phyloP scores from a whole-genome alignment of 257 asterid genomes.

The Thymus quinquecostatus region DNA sequence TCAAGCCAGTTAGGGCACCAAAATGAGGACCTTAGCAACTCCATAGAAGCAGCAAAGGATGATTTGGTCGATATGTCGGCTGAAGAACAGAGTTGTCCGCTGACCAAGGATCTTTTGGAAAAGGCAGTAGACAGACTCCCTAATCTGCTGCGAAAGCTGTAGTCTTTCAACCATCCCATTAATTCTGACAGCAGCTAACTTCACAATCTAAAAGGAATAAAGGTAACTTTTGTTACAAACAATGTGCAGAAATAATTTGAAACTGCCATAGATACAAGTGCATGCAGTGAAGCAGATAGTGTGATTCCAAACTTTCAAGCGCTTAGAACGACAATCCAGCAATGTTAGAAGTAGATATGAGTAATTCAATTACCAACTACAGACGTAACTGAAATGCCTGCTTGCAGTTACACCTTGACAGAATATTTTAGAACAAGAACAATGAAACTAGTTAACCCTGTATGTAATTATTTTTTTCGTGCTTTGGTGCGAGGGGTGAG shows the following conservation, averaged over 20 bases:
- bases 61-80: constrained; percentile 93
- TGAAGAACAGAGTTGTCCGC: constrained; percentile 74
- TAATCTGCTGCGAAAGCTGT: constrained; percentile 80
- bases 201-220: constrained; percentile 55
- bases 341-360: constrained; percentile 2
- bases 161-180: constrained; percentile 97
- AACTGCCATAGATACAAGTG: not conserved
- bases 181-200: constrained; percentile 97
- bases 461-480: constrained; percentile 42
- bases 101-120: constrained; percentile 87
- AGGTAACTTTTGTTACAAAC: constrained; percentile 2
- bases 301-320: constrained; percentile 11
- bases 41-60: constrained; percentile 98
- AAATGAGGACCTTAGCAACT: constrained; percentile 86
- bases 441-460: constrained; percentile 10
- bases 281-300: constrained; percentile 8
- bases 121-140: constrained; percentile 84
- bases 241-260: constrained; percentile 15
- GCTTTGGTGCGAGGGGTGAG: constrained; percentile 57
- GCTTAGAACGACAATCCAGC: constrained; percentile 9
- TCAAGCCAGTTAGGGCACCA: constrained; percentile 18
- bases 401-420: not conserved
- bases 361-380: constrained; percentile 20
- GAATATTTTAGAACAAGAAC: not conserved
- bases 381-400: constrained; percentile 4